Base-by-base conservation (phyloP, 1,284 basidiomycete species). In the Cystobasidium sp. region DNA sequence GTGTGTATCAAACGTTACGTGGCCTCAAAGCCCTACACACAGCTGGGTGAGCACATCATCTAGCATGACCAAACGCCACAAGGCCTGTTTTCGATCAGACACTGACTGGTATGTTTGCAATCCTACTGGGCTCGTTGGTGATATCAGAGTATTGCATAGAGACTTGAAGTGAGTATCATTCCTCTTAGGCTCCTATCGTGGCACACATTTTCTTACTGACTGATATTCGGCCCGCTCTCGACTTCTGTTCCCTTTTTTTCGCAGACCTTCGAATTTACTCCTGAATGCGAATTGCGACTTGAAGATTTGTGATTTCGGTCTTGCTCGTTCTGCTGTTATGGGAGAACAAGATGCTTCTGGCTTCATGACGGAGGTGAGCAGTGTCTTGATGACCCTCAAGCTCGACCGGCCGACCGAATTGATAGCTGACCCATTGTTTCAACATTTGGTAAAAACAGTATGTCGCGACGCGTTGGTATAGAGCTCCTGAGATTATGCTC, bases 21-120 rank as follows among this genome's bases (percentile, higher is more conserved):
- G 95, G 93, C 0, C 87, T 98, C 81, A 97, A 97, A 83, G 94
- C 94, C 0, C 85, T 97, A 4, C 94, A 97, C 81, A 93, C 91
- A 0, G 94, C 95, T 24, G 78, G 76, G 78, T 79, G 41, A 52
- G 92, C 94, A 82, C 6, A n/a, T n/a, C n/a, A 31, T 31, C 31
- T 31, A 31, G 31, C 31, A 31, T 31, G 31, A 31, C 16, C 7
- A 20, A 14, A n/a, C 20, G 46, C 8, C 22, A 49, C 31, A 24
- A 9, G 31, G 46, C 16, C 62, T 22, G 18, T 16, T 22, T 24
- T 5, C 31, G 31, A 31, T 31, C 31, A 31, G 31, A 31, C 31
- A 31, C 31, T 31, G 31, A 31, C 31, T 52, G 52, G 64, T 47
- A 20, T 39, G 12, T 52, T 39, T 46, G 16, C n/a, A 52, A 44